phyloP scores from a whole-genome alignment of 345 rosid genomes.

The Dipteronia sinensis region DNA sequence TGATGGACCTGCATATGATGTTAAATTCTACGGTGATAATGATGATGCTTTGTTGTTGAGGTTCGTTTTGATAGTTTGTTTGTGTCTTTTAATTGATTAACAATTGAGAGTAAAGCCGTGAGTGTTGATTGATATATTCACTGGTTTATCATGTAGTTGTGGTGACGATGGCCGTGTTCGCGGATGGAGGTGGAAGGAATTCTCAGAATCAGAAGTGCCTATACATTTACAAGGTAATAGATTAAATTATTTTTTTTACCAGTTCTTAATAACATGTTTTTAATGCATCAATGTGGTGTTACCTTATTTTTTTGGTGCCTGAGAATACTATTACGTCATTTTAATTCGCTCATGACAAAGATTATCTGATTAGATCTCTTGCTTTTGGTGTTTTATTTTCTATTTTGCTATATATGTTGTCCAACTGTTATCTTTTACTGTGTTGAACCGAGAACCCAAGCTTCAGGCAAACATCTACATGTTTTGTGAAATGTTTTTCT shows the following conservation, averaged over 20 bases:
- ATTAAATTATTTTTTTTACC: not conserved
- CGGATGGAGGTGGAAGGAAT: conserved; percentile 92
- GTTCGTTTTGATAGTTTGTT: conserved; percentile 33
- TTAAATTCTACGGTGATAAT: conserved; percentile 74
- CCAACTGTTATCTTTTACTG: conserved; percentile 6
- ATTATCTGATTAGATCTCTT: too few species aligned
- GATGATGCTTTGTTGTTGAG: conserved; percentile 78
- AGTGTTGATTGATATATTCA: conserved; percentile 2
- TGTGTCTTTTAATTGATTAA: not conserved
- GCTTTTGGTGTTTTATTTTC: not conserved
- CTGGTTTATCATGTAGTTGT: conserved; percentile 53
- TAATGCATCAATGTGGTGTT: not conserved
- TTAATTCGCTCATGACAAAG: not conserved
- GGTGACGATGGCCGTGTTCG: conserved; percentile 93
- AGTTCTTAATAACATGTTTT: not conserved
- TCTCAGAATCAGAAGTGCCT: conserved; percentile 44
- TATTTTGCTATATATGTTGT: conserved; percentile 7
- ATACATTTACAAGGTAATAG: conserved; percentile 51
- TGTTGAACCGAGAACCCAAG: not conserved
- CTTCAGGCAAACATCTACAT: not conserved
- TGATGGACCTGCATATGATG: conserved; percentile 91
- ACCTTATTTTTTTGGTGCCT: not conserved
- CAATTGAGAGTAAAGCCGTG: not conserved
- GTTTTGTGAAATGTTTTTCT: conserved; percentile 1
- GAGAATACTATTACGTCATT: not conserved